Conservation (phyloP, 371 early-diverging fungal genomes). For the Actinomortierella ambigua region DNA sequence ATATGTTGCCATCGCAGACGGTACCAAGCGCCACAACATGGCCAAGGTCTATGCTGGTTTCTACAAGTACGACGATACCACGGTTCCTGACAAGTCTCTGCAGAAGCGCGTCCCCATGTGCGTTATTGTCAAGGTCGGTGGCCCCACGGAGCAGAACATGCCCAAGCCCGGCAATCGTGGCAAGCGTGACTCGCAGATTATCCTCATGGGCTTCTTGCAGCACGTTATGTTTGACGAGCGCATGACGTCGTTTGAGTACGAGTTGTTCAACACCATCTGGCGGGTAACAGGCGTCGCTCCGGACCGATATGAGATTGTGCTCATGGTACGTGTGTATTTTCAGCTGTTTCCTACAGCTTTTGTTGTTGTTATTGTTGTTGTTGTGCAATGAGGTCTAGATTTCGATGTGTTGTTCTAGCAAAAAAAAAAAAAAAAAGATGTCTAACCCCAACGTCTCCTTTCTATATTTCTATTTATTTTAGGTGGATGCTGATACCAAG, state of each 20-base stretch:
- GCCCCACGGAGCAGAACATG: conserved; percentile 69
- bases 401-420: background rate
- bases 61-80: conserved; percentile 73
- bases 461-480: background rate
- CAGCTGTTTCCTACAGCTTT: background rate
- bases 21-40: conserved; percentile 92
- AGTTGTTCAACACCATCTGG: conserved; percentile 90
- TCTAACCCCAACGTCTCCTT: background rate
- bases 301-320: conserved; percentile 82
- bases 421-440: background rate
- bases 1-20: conserved; percentile 96
- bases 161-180: conserved; percentile 94
- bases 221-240: conserved; percentile 94
- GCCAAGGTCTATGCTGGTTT: conserved; percentile 93
- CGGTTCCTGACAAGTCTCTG: conserved; percentile 51
- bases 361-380: background rate
- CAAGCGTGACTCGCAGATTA: conserved; percentile 98
- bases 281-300: conserved; percentile 81
- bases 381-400: background rate
- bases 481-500: conserved; percentile 94
- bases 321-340: conserved; percentile 73
- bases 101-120: conserved; percentile 82
- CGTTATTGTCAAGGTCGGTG: conserved; percentile 93
- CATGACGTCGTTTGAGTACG: conserved; percentile 95
- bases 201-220: conserved; percentile 96